Percentiles rank a stretch among this genome's conserved stretches.
Conservation (phyloP, 140 eudicot genomes). For the Bidens hawaiensis region DNA sequence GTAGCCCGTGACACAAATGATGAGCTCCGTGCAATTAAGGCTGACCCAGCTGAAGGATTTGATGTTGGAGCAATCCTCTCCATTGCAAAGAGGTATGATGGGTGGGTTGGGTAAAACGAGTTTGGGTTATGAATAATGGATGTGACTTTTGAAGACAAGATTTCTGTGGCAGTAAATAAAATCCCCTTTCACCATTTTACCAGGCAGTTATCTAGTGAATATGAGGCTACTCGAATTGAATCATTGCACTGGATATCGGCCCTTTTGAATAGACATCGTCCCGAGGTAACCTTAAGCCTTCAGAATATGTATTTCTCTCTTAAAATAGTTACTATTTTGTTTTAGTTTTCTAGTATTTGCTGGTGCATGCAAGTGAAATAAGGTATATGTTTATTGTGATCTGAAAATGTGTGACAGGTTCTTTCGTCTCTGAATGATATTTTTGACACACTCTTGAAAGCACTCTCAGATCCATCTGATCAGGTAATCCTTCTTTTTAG, state of each 20-base stretch:
- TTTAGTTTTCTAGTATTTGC: not conserved
- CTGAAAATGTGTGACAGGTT: constrained; percentile 47
- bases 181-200: not conserved
- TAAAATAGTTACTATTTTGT: not conserved
- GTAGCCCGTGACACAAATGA: constrained; percentile 97
- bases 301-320: not conserved
- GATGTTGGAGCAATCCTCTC: constrained; percentile 87
- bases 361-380: not conserved
- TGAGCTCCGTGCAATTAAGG: constrained; percentile 71
- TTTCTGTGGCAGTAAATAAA: not conserved
- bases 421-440: constrained; percentile 66
- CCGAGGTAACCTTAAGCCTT: constrained; percentile 42
- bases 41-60: constrained; percentile 87
- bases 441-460: constrained; percentile 82
- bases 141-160: not conserved
- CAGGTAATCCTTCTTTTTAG: constrained; percentile 44
- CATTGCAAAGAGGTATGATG: constrained; percentile 69
- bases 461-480: constrained; percentile 90
- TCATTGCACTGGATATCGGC: constrained; percentile 92
- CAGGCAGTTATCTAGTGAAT: constrained; percentile 86
- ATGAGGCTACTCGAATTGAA: constrained; percentile 95
- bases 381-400: constrained; percentile 2
- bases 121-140: not conserved
- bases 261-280: constrained; percentile 71
- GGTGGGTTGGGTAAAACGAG: constrained; percentile 11